A percentile compares a stretch with the other conserved stretches of the same genome.
These are phyloP conservation scores for Aegilops bicornis DNA, from an alignment of 176 grass and related monocot species.

Conservation along the genomic window DNA sequence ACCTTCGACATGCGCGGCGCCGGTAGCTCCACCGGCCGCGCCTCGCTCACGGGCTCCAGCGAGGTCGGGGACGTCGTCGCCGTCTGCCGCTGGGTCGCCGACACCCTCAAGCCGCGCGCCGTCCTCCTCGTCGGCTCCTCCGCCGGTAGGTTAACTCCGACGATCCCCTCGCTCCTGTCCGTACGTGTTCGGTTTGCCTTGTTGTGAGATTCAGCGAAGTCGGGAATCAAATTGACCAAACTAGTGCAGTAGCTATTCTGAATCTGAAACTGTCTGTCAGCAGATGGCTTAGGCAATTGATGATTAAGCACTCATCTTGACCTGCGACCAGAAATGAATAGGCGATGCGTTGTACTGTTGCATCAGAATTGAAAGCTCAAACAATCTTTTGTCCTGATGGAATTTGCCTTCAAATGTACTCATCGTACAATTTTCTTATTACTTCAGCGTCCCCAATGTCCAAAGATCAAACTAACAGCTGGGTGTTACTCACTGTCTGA, in stretches of 20 bases:
- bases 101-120: conserved; percentile 52
- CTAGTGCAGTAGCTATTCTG: not conserved
- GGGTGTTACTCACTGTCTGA: not conserved
- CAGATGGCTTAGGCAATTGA: not conserved
- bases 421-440: not conserved
- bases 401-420: not conserved
- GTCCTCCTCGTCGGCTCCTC: conserved; percentile 84
- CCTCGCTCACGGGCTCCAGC: conserved; percentile 70
- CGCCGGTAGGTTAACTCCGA: conserved; percentile 43
- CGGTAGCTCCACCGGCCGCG: conserved; percentile 72
- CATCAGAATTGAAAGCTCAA: not conserved
- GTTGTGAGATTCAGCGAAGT: not conserved
- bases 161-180: not conserved
- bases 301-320: not conserved
- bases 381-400: not conserved
- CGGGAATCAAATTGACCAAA: not conserved
- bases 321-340: not conserved
- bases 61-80: conserved; percentile 79
- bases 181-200: not conserved
- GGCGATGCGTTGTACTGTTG: not conserved
- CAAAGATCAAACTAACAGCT: not conserved
- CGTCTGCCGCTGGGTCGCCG: conserved; percentile 81
- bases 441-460: not conserved
- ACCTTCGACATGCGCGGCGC: conserved; percentile 99
- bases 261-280: conserved; percentile 5